Base-by-base conservation (phyloP, 2,329 filamentous ascomycete species). In the Calonectria pseudoturangicola region DNA sequence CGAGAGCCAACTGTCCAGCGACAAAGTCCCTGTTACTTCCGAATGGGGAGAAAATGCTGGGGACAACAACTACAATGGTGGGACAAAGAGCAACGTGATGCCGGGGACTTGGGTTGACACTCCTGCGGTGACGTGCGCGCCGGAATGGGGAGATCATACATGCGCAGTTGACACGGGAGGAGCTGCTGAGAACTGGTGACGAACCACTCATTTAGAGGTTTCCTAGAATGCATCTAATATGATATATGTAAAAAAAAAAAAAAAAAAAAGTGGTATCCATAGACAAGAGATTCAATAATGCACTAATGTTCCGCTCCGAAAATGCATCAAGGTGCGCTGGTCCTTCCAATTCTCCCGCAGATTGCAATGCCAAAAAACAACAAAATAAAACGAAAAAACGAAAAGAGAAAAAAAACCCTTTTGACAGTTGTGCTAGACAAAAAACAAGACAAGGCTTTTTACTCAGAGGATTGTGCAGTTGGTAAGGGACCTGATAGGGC, bases 131-230 rank as follows among this genome's bases (percentile, higher is more conserved):
- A 60, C 72, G 7, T n/a, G 36, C 5, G 70, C 74, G 2, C n/a
- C 72, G 0, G 1, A n/a, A n/a, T 85, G 83, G 83, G 80, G 70
- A 18, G 83, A 85, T 73, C 3, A 68, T 0, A 76, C 75, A 4
- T 78, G 81, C 70, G 83, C 83, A 25, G 82, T 74, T 9, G 80
- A 80, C n/a, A 83, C 84, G 0, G 56, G 76, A 1, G 83, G 83
- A 0, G 21, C 70, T n/a, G 74, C 76, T 8, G 28, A 36, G 0
- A 1, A 7, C 1, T 79, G 77, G 77, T 77, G 50, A 72, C 36
- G 45, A 39, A 43, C 25, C 12, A 10, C 25, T 28, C 43, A 73
- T 15, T 71, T 67, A 62, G 48, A 68, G 47, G 21, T 56, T 51
- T 47, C 30, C 60, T 54, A 68, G 66, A 39, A 73, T 62, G 58